Evolutionary conservation across 2,329 filamentous ascomycete genomes (phyloP), one percentile per base, ranked within the genome.

Genomic region (Curvularia hawaiiensis): DNA sequence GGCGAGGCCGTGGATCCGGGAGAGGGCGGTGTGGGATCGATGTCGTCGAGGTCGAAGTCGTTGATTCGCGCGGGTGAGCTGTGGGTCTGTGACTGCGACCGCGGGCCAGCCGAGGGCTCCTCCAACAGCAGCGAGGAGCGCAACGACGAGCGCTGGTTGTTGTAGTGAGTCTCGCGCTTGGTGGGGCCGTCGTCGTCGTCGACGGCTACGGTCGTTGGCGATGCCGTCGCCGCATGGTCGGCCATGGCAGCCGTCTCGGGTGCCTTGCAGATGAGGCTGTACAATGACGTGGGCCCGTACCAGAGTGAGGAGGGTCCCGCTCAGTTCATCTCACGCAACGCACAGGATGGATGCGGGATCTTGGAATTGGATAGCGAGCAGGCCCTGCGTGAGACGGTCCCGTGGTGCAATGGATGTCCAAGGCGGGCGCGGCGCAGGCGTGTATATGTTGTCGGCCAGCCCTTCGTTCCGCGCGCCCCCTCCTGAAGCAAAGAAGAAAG

Each of bases 81-180:
- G 31, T 54, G 57, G n/a, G 64, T 60, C 20, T 59, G 59, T 1
- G 64, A 60, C 26, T 58, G 61, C 18, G 51, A 50, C 26, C 48
- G 63, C 16, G 64, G 58, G 50, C 56, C 62, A 20, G 59, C 54
- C 3, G 67, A 67, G 5, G 39, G 53, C 16, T 54, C 56, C 22
- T 55, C 56, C 14, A 59, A 67, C 22, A 50, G 40, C 9, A 53
- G 45, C 7, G 51, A 60, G 50, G 66, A 69, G 45, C 58, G 70
- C 46, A 66, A 52, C 3, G 71, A 74, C 4, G 74, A 75, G 60
- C 72, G 72, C 61, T 76, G 73, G 51, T 73, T 68, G 62, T 70
- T 71, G 64, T 69, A 76, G 58, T 75, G 69, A 41, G 58, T 64
- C 9, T 70, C 64, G 62, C 72, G 70, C 54, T 59, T 64, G 14